Percentiles rank a stretch among this genome's conserved stretches.
Evolutionary conservation across 441 rosid genomes (phyloP).

Genomic region (Gossypium trilobum): DNA sequence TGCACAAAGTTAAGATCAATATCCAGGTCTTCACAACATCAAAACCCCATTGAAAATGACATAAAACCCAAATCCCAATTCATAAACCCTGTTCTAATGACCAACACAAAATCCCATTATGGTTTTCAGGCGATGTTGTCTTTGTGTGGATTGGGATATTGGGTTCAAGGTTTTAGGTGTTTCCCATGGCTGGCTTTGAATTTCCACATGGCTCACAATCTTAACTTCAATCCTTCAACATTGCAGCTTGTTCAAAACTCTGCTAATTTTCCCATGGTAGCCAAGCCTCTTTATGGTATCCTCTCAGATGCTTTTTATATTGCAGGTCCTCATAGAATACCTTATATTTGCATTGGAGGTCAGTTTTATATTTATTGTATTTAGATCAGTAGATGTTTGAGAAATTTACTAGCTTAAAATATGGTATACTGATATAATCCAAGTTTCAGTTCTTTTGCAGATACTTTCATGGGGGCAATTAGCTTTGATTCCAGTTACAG

Average conservation of each 20-base stretch:
- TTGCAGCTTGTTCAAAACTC: slow-evolving; percentile 69
- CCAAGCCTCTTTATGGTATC: slow-evolving; percentile 71
- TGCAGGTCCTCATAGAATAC: slow-evolving; percentile 55
- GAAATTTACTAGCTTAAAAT: no score
- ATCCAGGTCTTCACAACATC: slow-evolving; percentile 10
- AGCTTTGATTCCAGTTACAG: slow-evolving; percentile 44
- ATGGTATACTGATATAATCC: slow-evolving; percentile 7
- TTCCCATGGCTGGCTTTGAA: slow-evolving; percentile 84
- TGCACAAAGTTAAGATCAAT: slow-evolving; percentile 10
- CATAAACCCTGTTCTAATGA: slow-evolving; percentile 22
- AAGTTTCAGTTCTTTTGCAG: slow-evolving; percentile 53
- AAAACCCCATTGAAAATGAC: slow-evolving; percentile 13
- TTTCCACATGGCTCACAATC: slow-evolving; percentile 63
- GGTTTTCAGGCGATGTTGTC: slow-evolving; percentile 36
- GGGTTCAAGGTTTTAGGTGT: slow-evolving; percentile 75
- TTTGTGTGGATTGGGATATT: slow-evolving; percentile 69
- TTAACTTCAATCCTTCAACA: slow-evolving; percentile 50
- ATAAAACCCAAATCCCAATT: slow-evolving; percentile 21
- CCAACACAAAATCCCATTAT: slow-evolving; percentile 23
- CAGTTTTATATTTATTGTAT: slow-evolving; percentile 13
- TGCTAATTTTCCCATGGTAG: slow-evolving; percentile 69
- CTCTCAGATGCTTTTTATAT: slow-evolving; percentile 63
- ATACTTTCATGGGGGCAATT: slow-evolving; percentile 60
- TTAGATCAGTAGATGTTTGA: not conserved
- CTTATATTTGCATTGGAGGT: slow-evolving; percentile 71